Percentiles rank a stretch among this genome's conserved stretches.
Evolutionary conservation across 306 rosid species (phyloP).

Genomic region (Prunus mongolica): DNA sequence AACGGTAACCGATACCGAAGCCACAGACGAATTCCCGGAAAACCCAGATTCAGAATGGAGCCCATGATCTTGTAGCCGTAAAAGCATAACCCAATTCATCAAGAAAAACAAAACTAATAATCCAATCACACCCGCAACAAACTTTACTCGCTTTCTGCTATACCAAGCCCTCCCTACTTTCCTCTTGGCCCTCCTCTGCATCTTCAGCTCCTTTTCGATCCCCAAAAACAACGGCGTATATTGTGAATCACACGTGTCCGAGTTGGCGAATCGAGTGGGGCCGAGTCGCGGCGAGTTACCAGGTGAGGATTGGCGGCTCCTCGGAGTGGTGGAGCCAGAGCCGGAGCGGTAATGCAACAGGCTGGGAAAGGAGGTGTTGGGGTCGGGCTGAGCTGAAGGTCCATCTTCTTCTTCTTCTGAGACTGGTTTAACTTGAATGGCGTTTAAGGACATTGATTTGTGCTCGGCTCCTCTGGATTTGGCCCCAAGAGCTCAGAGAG

Average conservation of each 20-base stretch:
- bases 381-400: constrained; percentile 29
- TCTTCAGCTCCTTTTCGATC: constrained; percentile 14
- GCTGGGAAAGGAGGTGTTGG: constrained; percentile 24
- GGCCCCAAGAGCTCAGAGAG: neutral
- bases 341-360: constrained; percentile 37
- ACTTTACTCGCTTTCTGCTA: constrained; percentile 52
- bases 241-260: constrained; percentile 24
- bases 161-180: constrained; percentile 47
- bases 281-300: constrained; percentile 44
- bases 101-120: constrained; percentile 50
- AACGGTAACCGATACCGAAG: constrained; percentile 27
- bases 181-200: constrained; percentile 28
- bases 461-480: neutral
- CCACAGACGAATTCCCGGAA: constrained; percentile 28
- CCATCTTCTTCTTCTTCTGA: constrained; percentile 1
- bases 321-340: constrained; percentile 38
- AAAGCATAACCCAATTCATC: constrained; percentile 70
- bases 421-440: neutral
- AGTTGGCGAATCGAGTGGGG: constrained; percentile 57
- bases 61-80: constrained; percentile 44
- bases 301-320: constrained; percentile 58
- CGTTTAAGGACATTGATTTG: constrained; percentile 33
- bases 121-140: constrained; percentile 44
- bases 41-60: constrained; percentile 21
- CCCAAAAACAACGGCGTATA: constrained; percentile 24